Evolutionary conservation across 2,329 filamentous ascomycete species (phyloP).

Genomic region (Cladophialophora immunda): DNA sequence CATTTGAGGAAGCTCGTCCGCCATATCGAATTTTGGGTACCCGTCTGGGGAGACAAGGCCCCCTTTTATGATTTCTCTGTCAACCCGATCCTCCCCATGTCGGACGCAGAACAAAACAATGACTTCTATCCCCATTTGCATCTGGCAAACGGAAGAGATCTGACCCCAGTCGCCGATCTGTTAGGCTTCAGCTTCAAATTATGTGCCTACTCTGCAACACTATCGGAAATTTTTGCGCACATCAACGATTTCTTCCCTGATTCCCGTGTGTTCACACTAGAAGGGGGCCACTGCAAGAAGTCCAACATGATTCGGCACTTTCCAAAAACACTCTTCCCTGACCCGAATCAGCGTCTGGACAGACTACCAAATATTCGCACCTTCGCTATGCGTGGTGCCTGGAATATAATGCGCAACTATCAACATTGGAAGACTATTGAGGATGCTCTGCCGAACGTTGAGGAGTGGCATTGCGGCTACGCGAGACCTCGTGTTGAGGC

Average conservation of each 20-base stretch:
- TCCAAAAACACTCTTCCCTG: conserved; percentile 45
- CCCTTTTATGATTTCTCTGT: conserved; percentile 26
- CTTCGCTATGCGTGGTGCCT: conserved; percentile 76
- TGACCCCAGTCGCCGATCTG: conserved; percentile 58
- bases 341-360: conserved; percentile 50
- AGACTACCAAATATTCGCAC: conserved; percentile 67
- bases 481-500: conserved; percentile 78
- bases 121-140: conserved; percentile 30
- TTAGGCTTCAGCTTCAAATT: conserved; percentile 65
- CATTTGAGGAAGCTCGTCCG: conserved; percentile 72
- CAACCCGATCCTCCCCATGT: conserved; percentile 27
- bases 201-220: conserved; percentile 71
- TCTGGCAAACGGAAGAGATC: conserved; percentile 26
- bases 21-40: conserved; percentile 80
- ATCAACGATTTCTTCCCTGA: conserved; percentile 67
- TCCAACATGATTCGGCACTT: conserved; percentile 73
- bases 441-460: conserved; percentile 69
- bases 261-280: conserved; percentile 73
- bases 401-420: conserved; percentile 74
- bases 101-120: conserved; percentile 16
- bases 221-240: conserved; percentile 75
- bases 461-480: conserved; percentile 63
- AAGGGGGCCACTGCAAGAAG: conserved; percentile 80
- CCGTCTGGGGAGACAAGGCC: conserved; percentile 69
- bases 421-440: conserved; percentile 71